These are phyloP conservation scores for Lactarius psammicola DNA, from an alignment of 768 basidiomycete species.

Conservation along the genomic window DNA sequence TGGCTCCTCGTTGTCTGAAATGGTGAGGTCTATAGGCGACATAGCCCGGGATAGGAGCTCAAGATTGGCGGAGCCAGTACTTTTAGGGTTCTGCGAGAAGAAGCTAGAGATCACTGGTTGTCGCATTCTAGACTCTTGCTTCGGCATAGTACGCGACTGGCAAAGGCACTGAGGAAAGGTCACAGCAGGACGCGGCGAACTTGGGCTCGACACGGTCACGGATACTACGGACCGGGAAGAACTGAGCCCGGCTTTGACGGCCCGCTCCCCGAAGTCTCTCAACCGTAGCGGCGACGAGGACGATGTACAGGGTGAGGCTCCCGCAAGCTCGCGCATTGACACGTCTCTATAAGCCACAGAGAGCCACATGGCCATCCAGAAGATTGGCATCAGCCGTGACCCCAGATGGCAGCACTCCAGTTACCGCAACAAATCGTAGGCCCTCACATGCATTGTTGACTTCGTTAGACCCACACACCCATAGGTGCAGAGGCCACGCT, in stretches of 20 bases:
- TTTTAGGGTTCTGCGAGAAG: constrained; percentile 14
- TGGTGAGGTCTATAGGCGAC: constrained; percentile 27
- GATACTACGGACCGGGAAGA: neutral
- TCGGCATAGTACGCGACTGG: constrained; percentile 5
- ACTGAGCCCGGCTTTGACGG: neutral
- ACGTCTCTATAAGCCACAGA: neutral
- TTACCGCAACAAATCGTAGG: constrained; percentile 67
- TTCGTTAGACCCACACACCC: constrained; percentile 12
- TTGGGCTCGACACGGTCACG: neutral
- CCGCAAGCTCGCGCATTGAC: neutral
- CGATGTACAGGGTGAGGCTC: neutral
- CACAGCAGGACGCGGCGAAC: no score
- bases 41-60: constrained; percentile 8
- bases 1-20: constrained; percentile 24
- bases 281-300: neutral
- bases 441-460: constrained; percentile 7
- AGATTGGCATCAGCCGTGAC: constrained; percentile 7
- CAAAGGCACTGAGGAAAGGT: no score
- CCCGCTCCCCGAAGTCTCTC: neutral
- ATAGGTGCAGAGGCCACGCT: constrained; percentile 83
- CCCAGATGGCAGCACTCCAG: constrained; percentile 43
- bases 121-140: constrained; percentile 13
- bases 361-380: neutral
- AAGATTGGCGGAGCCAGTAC: neutral
- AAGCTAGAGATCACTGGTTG: constrained; percentile 28